Evolutionary conservation across 345 rosid genomes (phyloP), one percentile per base, ranked within the genome.

Genomic region (Dipteronia sinensis): DNA sequence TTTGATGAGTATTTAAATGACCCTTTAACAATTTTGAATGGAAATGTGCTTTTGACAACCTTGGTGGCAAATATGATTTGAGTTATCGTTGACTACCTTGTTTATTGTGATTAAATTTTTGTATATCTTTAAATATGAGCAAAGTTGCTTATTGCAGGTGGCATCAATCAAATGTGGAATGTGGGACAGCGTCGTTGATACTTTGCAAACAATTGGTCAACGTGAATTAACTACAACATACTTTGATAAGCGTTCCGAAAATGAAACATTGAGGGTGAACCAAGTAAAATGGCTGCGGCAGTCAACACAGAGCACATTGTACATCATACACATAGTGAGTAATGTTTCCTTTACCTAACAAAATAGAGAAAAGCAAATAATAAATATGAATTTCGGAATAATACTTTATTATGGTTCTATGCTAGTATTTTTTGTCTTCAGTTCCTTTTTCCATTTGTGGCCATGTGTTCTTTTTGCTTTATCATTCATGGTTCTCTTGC

Each of bases 161-260:
- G 77, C 83, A 71, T 91, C 99, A 72, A 88, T 95, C 71, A 92
- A 85, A 89, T 80, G 59, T 72, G 97, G 96, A 73, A 85, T 87
- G 87, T 93, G 94, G 89, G 97, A 95, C 86, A 95, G 93, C 73
- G 85, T 90, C 65, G 90, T 91, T 83, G 96, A 92, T 85, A 77
- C 89, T 83, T 80, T 91, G 42, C 91, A 89, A 82, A 85, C 61
- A 10, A 47, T 77, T n/a, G 82, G 72, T 72, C 88, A 77, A 67
- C 71, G 77, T 67, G 91, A 87, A 73, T 72, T 76, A 63, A 74
- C 77, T 73, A 69, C 68, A 67, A 56, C 72, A 63, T 16, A 1
- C 31, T 69, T 80, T 77, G 73, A 71, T 25, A 78, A 79, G 12
- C 23, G 17, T 83, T 66, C 85, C 34, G 88, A 75, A 82, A 75